Conservation (phyloP, 805 yeast genomes). For the Lachancea nothofagi region DNA sequence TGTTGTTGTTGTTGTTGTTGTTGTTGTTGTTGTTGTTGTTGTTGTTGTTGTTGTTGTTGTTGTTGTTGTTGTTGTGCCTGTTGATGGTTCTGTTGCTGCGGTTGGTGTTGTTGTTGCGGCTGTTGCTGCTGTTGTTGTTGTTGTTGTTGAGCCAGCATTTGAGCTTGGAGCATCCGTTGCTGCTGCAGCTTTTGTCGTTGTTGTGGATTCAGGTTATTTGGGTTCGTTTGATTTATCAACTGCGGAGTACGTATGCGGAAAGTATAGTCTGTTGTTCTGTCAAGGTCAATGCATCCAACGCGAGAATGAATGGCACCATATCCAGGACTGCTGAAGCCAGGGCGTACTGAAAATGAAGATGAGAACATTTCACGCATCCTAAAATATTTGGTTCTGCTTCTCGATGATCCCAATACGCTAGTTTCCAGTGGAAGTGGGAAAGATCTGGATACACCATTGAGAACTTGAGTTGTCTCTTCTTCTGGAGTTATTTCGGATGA, state of each 20-base stretch:
- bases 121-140: constrained; percentile 24
- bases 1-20: constrained; percentile 1
- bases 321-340: constrained; percentile 49
- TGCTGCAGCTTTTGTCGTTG: constrained; percentile 25
- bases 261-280: constrained; percentile 59
- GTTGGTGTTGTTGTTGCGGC: constrained; percentile 13
- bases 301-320: constrained; percentile 49
- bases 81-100: constrained; percentile 5
- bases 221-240: constrained; percentile 22
- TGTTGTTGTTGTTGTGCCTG: background rate
- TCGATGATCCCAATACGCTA: constrained; percentile 61
- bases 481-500: constrained; percentile 62
- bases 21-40: constrained; percentile 7
- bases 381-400: constrained; percentile 65
- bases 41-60: constrained; percentile 1
- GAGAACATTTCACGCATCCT: constrained; percentile 95
- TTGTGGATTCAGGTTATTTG: constrained; percentile 20
- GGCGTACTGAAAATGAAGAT: constrained; percentile 45
- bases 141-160: constrained; percentile 27
- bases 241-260: constrained; percentile 49
- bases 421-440: constrained; percentile 81
- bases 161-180: constrained; percentile 27
- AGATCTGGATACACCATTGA: constrained; percentile 80
- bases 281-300: constrained; percentile 72
- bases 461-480: constrained; percentile 86